phyloP scores from a whole-genome alignment of 2,329 filamentous ascomycete species.

The Drechslerella dactyloides region DNA sequence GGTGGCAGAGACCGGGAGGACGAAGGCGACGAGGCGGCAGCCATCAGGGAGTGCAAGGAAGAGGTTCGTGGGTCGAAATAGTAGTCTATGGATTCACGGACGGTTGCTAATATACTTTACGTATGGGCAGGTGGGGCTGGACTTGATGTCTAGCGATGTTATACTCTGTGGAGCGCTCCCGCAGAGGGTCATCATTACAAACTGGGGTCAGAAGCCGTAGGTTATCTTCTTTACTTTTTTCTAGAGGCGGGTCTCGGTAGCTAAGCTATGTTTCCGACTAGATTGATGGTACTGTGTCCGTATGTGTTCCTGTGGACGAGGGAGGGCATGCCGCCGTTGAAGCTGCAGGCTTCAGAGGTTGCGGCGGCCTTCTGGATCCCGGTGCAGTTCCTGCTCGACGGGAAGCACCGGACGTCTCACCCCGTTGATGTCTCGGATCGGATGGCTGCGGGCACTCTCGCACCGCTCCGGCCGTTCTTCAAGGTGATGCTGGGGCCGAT shows the following conservation, averaged over 20 bases:
- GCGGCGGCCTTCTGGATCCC: slow-evolving; percentile 74
- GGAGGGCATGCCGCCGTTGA: slow-evolving; percentile 65
- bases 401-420: slow-evolving; percentile 67
- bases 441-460: slow-evolving; percentile 65
- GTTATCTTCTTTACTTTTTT: slow-evolving; percentile 53
- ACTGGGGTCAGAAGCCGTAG: slow-evolving; percentile 70
- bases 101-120: slow-evolving; percentile 2
- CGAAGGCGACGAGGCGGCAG: slow-evolving; percentile 67
- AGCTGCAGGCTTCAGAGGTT: slow-evolving; percentile 72
- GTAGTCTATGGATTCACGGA: not conserved
- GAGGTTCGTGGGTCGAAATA: slow-evolving; percentile 61
- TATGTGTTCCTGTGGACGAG: slow-evolving; percentile 68
- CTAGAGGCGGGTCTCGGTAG: not conserved
- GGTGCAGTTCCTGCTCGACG: slow-evolving; percentile 67
- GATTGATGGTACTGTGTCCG: slow-evolving; percentile 73
- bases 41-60: slow-evolving; percentile 69
- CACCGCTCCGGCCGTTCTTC: slow-evolving; percentile 64
- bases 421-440: slow-evolving; percentile 70
- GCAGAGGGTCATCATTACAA: slow-evolving; percentile 63
- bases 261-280: slow-evolving; percentile 55
- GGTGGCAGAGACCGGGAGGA: slow-evolving; percentile 72
- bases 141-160: slow-evolving; percentile 29
- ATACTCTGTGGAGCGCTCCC: slow-evolving; percentile 39
- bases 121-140: slow-evolving; percentile 59
- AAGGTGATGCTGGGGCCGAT: slow-evolving; percentile 69